phyloP scores from a whole-genome alignment of 805 yeast genomes.

The Candida maris region DNA sequence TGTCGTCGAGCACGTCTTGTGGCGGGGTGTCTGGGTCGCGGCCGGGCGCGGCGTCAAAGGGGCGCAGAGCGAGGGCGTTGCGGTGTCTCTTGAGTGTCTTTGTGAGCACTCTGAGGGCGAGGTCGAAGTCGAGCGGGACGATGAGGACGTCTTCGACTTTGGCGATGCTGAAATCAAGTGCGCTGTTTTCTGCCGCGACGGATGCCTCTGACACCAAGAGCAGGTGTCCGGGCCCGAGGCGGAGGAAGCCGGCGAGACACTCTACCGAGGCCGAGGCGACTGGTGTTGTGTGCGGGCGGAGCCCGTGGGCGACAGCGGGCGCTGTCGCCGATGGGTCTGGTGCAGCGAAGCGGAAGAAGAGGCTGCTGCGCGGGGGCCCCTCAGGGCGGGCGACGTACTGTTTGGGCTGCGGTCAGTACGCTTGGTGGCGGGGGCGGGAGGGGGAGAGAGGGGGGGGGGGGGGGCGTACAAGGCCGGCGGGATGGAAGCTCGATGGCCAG shows the following conservation, averaged over 20 bases:
- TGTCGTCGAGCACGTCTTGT: too few relatives aligned
- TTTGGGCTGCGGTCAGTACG: too few relatives aligned
- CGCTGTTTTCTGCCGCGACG: conserved; percentile 3
- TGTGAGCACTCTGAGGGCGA: conserved; percentile 7
- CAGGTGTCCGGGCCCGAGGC: conserved; percentile 16
- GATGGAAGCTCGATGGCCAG: too few relatives aligned
- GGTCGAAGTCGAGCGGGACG: conserved; percentile 14
- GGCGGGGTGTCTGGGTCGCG: too few relatives aligned
- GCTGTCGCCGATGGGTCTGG: background rate
- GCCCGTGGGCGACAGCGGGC: background rate
- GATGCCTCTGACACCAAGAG: conserved; percentile 15
- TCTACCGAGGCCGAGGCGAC: background rate
- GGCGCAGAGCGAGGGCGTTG: too few relatives aligned
- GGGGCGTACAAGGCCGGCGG: too few relatives aligned
- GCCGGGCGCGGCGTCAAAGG: too few relatives aligned
- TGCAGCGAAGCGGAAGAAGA: too few relatives aligned
- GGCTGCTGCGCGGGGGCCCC: too few relatives aligned
- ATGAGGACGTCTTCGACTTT: conserved; percentile 17
- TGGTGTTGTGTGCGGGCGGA: conserved; percentile 1
- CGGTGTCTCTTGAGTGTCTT: background rate
- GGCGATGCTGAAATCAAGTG: conserved; percentile 5
- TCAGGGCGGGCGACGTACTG: too few relatives aligned
- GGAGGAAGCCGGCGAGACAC: conserved; percentile 13
- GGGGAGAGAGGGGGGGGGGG: too few relatives aligned
- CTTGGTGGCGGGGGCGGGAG: too few relatives aligned